Base-by-base conservation (phyloP, 2,329 filamentous ascomycete genomes). In the Sporothrix protearum region DNA sequence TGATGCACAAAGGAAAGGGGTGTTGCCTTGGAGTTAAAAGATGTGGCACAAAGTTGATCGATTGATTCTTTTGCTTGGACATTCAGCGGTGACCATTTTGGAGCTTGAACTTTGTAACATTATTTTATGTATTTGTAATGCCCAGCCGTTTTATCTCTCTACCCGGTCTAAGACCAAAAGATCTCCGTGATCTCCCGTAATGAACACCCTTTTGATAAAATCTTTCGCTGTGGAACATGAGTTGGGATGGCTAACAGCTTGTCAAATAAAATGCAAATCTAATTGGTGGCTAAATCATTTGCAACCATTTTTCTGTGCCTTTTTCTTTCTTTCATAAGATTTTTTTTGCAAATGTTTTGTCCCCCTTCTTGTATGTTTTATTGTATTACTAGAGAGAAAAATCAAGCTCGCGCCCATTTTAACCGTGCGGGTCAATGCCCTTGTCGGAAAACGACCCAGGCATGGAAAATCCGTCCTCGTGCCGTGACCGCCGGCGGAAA, bases 401-500 rank as follows among this genome's bases (percentile, higher is more conserved):
- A 9, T 9, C 19, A 8, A 30, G 12, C 22, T 3, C n/a, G n/a
- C n/a, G n/a, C n/a, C n/a, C 47, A 22, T 19, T 33, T 69, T 47
- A 69, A 22, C 67, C 67, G 2, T 69, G 67, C 16, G 67, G 51
- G 22, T 69, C 51, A 36, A 71, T 69, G 49, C 22, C 73, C 72
- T 83, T 76, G 14, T 80, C 81, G 0, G 84, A 82, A 55, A 86
- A 74, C 16, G 84, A 82, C 4, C 84, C 83, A 0, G 85, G 83
- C 80, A 85, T 85, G 39, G 81, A 79, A 70, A 81, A 82, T 9
- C 82, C 78, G 73, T 81, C 77, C 78, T 76, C 75, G 14, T 55
- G 73, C 73, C 79, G 75, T 70, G 81, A 76, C 73, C 82, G 78
- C 69, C 82, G 77, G 71, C 81, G 78, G 71, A 74, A 71, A 74